Evolutionary conservation across 1,284 basidiomycete species (phyloP).

Genomic region (Cutaneotrichosporon daszewskae): DNA sequence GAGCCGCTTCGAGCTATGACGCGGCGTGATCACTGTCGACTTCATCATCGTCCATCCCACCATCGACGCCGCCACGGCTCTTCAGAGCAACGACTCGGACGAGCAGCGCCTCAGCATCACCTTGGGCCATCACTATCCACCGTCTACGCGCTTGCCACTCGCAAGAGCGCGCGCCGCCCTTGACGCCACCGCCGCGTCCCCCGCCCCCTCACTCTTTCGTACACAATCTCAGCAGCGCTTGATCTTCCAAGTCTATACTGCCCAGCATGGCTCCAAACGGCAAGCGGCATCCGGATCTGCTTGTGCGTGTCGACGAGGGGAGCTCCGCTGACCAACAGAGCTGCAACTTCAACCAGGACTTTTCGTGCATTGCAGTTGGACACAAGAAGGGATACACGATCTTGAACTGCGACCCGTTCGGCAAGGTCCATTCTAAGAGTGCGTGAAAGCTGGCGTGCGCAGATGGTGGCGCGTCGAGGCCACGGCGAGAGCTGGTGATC

Average conservation of each 20-base stretch:
- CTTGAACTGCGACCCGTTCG: constrained; percentile 96
- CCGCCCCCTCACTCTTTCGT: background rate
- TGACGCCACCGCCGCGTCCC: background rate
- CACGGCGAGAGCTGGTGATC: no score
- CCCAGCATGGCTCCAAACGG: constrained; percentile 16
- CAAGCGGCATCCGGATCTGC: constrained; percentile 46
- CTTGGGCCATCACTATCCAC: no score
- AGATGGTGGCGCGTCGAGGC: background rate
- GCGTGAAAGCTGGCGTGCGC: background rate
- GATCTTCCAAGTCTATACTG: no score
- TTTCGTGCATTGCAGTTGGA: constrained; percentile 79
- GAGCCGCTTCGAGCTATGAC: background rate
- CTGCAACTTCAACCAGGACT: constrained; percentile 50
- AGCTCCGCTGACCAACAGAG: constrained; percentile 25
- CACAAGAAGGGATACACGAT: constrained; percentile 95
- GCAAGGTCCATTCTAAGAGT: constrained; percentile 80
- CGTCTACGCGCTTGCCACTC: background rate
- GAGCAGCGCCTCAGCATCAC: no score
- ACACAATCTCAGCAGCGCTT: background rate
- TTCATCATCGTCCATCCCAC: background rate
- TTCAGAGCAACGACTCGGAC: no score
- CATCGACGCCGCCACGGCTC: background rate
- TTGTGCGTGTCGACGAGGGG: constrained; percentile 25
- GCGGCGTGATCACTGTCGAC: background rate
- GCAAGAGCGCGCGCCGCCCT: background rate